Evolutionary conservation across 2,329 filamentous ascomycete genomes (phyloP).

Genomic region (Pseudogymnoascus sp.): DNA sequence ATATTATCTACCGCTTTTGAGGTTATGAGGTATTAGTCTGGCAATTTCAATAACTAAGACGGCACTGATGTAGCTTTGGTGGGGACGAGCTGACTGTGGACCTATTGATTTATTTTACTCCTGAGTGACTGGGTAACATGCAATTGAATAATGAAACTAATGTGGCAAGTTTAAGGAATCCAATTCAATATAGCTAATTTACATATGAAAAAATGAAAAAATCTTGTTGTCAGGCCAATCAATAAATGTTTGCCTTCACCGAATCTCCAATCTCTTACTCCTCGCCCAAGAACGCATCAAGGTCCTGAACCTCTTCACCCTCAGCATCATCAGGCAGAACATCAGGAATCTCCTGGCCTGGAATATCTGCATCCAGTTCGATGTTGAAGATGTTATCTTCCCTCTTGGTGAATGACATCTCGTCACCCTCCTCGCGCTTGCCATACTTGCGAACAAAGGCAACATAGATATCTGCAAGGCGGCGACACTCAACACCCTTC

Average conservation of each 20-base stretch:
- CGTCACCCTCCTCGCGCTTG: not conserved
- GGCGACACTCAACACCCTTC: conserved; percentile 20
- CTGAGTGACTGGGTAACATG: too few relatives aligned
- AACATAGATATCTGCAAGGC: conserved; percentile 27
- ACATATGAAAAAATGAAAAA: not conserved
- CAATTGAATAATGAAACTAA: not conserved
- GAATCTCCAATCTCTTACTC: not conserved
- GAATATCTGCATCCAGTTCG: not conserved
- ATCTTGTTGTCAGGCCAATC: not conserved
- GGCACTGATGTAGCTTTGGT: too few relatives aligned
- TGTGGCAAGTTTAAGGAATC: not conserved
- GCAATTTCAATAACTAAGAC: too few relatives aligned
- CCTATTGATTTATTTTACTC: too few relatives aligned
- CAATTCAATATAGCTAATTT: not conserved
- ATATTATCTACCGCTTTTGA: too few relatives aligned
- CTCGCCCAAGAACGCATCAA: not conserved
- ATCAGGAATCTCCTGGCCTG: not conserved
- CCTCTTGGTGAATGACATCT: not conserved
- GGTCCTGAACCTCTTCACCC: not conserved
- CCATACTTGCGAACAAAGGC: not conserved
- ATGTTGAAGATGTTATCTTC: not conserved
- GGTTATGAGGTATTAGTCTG: too few relatives aligned
- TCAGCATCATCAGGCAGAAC: not conserved
- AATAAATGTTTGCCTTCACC: not conserved
- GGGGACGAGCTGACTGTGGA: too few relatives aligned